Evolutionary conservation across 2,329 filamentous ascomycete species (phyloP).

Genomic region (Paraphaeosphaeria sporulosa): DNA sequence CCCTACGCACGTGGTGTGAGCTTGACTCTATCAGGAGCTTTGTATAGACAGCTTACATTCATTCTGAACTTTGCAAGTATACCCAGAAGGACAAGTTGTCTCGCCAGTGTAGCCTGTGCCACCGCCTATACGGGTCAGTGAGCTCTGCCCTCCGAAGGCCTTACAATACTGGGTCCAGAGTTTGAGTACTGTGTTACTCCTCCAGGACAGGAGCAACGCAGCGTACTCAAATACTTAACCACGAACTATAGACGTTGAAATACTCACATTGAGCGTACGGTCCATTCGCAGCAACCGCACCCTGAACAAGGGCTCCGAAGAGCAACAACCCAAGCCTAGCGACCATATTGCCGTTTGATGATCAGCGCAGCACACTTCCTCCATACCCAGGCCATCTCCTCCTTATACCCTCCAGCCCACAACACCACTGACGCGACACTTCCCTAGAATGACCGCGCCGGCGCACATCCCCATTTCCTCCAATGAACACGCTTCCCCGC

Average conservation of each 20-base stretch:
- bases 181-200: no score
- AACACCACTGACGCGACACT: background rate
- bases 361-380: background rate
- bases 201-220: no score
- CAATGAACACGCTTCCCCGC: background rate
- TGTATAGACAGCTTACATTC: constrained; percentile 15
- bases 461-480: background rate
- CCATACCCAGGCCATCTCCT: background rate
- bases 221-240: no score
- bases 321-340: constrained; percentile 15
- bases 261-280: constrained; percentile 23
- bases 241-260: background rate
- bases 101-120: constrained; percentile 20
- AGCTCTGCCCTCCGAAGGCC: background rate
- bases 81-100: constrained; percentile 18
- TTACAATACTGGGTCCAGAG: no score
- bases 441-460: background rate
- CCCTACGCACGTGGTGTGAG: background rate
- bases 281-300: constrained; percentile 16
- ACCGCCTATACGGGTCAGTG: constrained; percentile 19
- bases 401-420: background rate
- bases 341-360: constrained; percentile 5
- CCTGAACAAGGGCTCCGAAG: constrained; percentile 18
- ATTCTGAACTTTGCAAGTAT: constrained; percentile 22
- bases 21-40: background rate